Evolutionary conservation across 2,329 filamentous ascomycete genomes (phyloP), one percentile per base, ranked within the genome.

Genomic region (Pyrenochaeta sp.): DNA sequence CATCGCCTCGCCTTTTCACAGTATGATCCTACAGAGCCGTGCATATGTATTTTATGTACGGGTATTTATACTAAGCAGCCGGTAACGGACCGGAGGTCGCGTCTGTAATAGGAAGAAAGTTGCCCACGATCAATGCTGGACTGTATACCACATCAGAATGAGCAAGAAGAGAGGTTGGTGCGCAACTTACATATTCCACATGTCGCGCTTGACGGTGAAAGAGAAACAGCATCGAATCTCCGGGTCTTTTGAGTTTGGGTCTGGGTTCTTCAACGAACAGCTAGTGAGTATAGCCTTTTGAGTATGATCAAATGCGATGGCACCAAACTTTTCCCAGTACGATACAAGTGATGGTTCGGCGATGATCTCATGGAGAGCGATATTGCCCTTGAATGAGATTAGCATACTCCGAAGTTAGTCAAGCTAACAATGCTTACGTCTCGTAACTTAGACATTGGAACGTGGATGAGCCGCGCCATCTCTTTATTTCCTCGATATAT

Each of bases 281-380:
- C 91, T 94, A 18, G 95, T 99, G 63, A 99, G 81, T 68, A 99
- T 91, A 18, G 94, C 96, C 74, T 99, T 97, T 73, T 98, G 95
- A 9, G 87, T 88, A 51, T 89, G 87, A 72, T 99, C 95, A 76
- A 99, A 99, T 9, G 95, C 96, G 67, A 99, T 98, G 4, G 92
- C 94, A 45, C 94, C 93, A 71, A 99, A 99, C 70, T 99, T 97
- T 77, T 99, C 95, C 95, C 95, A 99, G 71, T 99, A 99, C 67
- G 91, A 91, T 49, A 98, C 95, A 56, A 97, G 86, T 35, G 93
- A 96, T 57, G 96, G 92, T 78, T 99, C 95, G 2, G 92, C 92
- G 39, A 99, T 86, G 59, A 99, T 96, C 74, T 99, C 93, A 73
- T 99, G 95, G 42, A 99, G 85, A 11, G 95, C 91, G 60, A 98